These are phyloP conservation scores for Metschnikowia bowlesiae DNA, from an alignment of 805 yeast species.

Conservation along the genomic window DNA sequence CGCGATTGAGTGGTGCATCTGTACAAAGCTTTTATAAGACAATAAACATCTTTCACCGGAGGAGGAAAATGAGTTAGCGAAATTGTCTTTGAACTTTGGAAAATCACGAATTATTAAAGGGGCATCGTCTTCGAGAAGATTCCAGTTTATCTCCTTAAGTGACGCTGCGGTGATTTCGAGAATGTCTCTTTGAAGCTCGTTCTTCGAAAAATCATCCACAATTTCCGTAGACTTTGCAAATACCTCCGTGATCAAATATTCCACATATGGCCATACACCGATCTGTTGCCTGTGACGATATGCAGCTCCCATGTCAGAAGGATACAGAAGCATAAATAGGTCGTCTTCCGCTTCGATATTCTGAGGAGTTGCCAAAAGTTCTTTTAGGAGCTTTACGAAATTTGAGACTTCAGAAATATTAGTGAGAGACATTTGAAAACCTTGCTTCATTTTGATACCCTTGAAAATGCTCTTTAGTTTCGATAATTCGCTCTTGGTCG, in stretches of 20 bases:
- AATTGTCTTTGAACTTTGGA: constrained; percentile 16
- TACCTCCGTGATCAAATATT: constrained; percentile 63
- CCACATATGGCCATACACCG: constrained; percentile 80
- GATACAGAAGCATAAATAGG: constrained; percentile 42
- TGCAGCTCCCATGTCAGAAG: constrained; percentile 56
- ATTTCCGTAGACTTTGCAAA: constrained; percentile 49
- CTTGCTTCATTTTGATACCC: constrained; percentile 9
- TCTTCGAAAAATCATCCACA: constrained; percentile 27
- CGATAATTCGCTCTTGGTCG: constrained; percentile 7
- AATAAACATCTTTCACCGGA: constrained; percentile 12
- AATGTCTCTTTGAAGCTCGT: constrained; percentile 50
- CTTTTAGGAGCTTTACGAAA: constrained; percentile 51
- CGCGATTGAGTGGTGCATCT: constrained; percentile 67
- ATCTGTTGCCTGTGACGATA: constrained; percentile 44
- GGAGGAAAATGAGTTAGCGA: constrained; percentile 19
- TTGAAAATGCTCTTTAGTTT: constrained; percentile 7
- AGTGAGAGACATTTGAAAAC: constrained; percentile 39
- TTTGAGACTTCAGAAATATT: constrained; percentile 57
- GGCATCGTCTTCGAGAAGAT: constrained; percentile 47
- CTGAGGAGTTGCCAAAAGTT: constrained; percentile 29
- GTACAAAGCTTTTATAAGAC: constrained; percentile 34
- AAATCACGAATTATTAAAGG: constrained; percentile 38
- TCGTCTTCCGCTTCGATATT: constrained; percentile 19
- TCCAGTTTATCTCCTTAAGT: constrained; percentile 35
- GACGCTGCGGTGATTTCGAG: constrained; percentile 46